Evolutionary conservation across 306 rosid species (phyloP).

Genomic region (Trichosanthes truncata): DNA sequence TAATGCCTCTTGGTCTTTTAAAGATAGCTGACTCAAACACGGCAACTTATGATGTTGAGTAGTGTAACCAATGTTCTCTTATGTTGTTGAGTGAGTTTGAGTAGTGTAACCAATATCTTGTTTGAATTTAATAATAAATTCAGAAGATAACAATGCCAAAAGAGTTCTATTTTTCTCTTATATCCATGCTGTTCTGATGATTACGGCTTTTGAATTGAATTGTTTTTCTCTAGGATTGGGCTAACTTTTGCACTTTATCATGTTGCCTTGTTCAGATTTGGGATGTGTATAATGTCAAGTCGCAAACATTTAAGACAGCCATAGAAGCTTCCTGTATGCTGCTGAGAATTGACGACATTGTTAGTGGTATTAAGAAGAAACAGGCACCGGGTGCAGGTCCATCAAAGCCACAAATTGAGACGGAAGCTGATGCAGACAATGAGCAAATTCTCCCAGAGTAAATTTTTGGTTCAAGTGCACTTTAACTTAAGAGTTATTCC

Average conservation of each 20-base stretch:
- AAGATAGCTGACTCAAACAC: neutral
- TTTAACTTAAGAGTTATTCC: neutral
- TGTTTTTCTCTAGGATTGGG: neutral
- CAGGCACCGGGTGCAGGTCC: slow-evolving; percentile 62
- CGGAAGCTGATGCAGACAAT: slow-evolving; percentile 80
- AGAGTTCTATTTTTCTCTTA: neutral
- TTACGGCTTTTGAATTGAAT: neutral
- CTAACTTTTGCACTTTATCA: neutral
- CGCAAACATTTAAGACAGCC: slow-evolving; percentile 94
- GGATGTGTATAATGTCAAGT: slow-evolving; percentile 93
- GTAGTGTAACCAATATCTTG: neutral
- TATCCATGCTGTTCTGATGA: neutral
- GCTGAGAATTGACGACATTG: slow-evolving; percentile 89
- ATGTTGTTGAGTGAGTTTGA: neutral
- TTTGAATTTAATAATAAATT: neutral
- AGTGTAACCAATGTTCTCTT: neutral
- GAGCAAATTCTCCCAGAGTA: slow-evolving; percentile 90
- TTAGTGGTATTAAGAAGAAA: slow-evolving; percentile 94
- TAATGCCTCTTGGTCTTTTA: neutral
- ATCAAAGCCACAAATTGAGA: slow-evolving; percentile 74
- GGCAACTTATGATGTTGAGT: neutral
- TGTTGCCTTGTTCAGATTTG: neutral
- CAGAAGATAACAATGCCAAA: neutral
- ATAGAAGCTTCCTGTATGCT: slow-evolving; percentile 99
- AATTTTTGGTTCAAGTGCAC: neutral